Evolutionary conservation across 2,329 filamentous ascomycete species (phyloP).

Genomic region (Talaromyces islandicus): DNA sequence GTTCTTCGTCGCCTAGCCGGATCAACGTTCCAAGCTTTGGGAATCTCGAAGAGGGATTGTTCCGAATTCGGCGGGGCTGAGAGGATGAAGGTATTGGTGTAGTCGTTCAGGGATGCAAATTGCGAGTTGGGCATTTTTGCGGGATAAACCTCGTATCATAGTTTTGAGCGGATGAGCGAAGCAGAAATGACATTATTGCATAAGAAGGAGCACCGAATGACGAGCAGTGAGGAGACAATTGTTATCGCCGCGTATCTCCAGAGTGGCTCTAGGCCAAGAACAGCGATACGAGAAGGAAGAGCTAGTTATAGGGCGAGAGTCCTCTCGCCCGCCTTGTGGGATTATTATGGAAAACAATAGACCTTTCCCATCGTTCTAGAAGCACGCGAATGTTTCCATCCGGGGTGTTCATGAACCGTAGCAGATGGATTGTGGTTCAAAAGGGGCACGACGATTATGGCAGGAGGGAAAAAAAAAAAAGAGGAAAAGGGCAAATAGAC

Average conservation of each 20-base stretch:
- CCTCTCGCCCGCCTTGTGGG: no score
- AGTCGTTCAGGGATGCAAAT: neutral
- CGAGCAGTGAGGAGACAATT: neutral
- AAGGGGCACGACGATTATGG: no score
- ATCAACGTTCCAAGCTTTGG: constrained; percentile 1
- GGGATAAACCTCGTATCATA: neutral
- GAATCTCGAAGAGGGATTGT: neutral
- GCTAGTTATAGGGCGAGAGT: no score
- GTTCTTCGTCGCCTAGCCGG: constrained; percentile 3
- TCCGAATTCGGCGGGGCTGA: neutral
- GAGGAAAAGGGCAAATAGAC: no score
- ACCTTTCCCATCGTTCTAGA: no score
- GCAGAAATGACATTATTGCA: neutral
- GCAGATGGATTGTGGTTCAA: no score
- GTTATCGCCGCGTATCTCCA: neutral
- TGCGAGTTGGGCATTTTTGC: neutral
- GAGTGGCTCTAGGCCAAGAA: neutral
- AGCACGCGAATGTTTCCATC: no score
- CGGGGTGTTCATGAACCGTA: no score
- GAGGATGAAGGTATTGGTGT: constrained; percentile 3
- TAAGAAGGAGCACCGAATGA: neutral
- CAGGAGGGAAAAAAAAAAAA: no score
- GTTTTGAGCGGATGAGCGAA: neutral
- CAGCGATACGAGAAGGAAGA: neutral
- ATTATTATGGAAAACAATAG: neutral